Conservation (phyloP, 495 filamentous ascomycete genomes). For the Xylaria cubensis region DNA sequence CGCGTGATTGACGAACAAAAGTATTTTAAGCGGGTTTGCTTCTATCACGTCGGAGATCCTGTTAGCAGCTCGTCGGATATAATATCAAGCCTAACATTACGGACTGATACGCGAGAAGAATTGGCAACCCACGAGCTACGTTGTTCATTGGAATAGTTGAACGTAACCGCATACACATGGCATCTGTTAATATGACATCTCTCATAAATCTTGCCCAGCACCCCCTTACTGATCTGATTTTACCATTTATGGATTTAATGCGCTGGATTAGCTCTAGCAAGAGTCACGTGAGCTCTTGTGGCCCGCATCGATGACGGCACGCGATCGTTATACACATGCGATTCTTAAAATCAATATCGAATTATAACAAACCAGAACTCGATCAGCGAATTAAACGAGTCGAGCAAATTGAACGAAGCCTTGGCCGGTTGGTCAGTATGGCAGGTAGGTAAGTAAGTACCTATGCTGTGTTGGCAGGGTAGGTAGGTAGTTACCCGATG, state of each 20-base stretch:
- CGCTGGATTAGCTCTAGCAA: too few species aligned
- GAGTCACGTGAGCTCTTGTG: too few species aligned
- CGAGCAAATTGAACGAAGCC: neutral
- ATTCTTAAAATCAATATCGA: too few species aligned
- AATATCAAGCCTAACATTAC: too few species aligned
- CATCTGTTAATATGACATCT: neutral
- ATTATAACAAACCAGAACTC: too few species aligned
- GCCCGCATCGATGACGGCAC: too few species aligned
- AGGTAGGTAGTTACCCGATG: neutral
- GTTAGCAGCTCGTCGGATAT: neutral
- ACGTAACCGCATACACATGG: neutral
- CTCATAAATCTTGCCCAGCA: neutral
- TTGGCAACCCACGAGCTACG: neutral
- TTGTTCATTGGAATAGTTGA: neutral
- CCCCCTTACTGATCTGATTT: neutral
- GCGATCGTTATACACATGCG: too few species aligned
- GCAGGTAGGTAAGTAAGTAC: too few species aligned
- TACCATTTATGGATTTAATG: too few species aligned
- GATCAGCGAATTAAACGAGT: too few species aligned
- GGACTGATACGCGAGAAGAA: neutral
- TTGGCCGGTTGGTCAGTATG: neutral
- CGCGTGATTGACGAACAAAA: neutral
- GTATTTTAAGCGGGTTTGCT: neutral
- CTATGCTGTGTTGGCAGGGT: neutral
- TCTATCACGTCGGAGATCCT: neutral